phyloP scores from a whole-genome alignment of 2,329 filamentous ascomycete species.

The Diaporthe destruens region DNA sequence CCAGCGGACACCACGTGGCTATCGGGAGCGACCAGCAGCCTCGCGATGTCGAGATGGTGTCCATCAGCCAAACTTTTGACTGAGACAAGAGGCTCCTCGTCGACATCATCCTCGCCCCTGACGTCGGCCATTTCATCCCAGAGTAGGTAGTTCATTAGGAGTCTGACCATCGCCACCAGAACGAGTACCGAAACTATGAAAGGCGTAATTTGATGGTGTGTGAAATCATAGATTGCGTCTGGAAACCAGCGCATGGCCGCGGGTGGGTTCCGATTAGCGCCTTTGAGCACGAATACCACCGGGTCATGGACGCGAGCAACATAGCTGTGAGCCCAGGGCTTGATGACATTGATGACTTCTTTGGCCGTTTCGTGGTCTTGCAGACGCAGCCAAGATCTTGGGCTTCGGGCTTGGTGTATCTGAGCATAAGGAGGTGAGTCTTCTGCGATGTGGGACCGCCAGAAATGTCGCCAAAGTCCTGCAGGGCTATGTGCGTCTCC shows the following conservation, averaged over 20 bases:
- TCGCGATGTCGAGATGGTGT: constrained; percentile 77
- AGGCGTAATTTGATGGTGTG: constrained; percentile 67
- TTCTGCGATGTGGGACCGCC: constrained; percentile 47
- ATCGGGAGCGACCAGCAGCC: constrained; percentile 71
- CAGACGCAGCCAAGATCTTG: constrained; percentile 79
- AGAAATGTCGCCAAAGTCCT: constrained; percentile 48
- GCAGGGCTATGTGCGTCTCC: constrained; percentile 22
- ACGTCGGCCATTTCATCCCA: constrained; percentile 70
- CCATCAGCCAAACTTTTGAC: constrained; percentile 72
- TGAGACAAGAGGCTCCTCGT: constrained; percentile 66
- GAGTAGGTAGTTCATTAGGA: constrained; percentile 81
- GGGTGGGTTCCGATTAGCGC: constrained; percentile 73
- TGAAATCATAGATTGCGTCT: constrained; percentile 76
- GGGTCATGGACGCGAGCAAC: constrained; percentile 81
- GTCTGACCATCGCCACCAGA: constrained; percentile 72
- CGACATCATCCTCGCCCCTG: constrained; percentile 59
- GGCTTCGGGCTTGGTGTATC: constrained; percentile 81
- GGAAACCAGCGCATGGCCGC: constrained; percentile 63
- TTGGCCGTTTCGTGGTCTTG: constrained; percentile 84
- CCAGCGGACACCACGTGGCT: constrained; percentile 78
- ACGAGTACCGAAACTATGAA: constrained; percentile 75
- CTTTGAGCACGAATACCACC: constrained; percentile 77
- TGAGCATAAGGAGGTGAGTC: constrained; percentile 61
- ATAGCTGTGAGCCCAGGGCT: constrained; percentile 78
- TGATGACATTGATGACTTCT: constrained; percentile 82